Evolutionary conservation across 2,329 filamentous ascomycete genomes (phyloP).

Genomic region (Diplodia intermedia): DNA sequence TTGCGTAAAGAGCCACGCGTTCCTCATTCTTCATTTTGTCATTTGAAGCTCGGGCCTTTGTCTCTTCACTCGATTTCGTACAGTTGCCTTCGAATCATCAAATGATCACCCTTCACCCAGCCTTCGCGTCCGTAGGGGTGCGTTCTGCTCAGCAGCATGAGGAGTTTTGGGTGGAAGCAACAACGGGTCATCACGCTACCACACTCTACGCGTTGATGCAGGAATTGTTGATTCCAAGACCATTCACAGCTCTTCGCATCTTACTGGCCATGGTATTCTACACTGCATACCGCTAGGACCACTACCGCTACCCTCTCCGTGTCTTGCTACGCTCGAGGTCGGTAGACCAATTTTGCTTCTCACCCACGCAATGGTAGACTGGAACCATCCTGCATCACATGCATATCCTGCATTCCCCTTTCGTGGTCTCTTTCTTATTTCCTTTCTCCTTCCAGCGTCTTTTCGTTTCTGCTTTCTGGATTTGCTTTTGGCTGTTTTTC

Average conservation of each 20-base stretch:
- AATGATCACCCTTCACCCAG: not conserved
- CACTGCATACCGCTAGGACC: not conserved
- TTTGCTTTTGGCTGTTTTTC: constrained; percentile 18
- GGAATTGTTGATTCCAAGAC: constrained; percentile 7
- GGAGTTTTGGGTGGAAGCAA: not conserved
- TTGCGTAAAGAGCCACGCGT: constrained; percentile 33
- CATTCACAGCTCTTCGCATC: constrained; percentile 5
- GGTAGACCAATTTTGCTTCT: not conserved
- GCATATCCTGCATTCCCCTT: constrained; percentile 26
- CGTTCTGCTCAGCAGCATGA: constrained; percentile 8
- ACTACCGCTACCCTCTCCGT: not conserved
- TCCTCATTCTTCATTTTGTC: not conserved
- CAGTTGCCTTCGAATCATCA: not conserved
- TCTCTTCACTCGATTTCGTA: constrained; percentile 14
- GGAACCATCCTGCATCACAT: constrained; percentile 25
- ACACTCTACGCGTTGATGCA: not conserved
- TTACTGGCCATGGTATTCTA: not conserved
- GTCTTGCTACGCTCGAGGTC: not conserved
- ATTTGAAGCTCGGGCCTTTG: not conserved
- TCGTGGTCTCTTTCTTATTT: not conserved
- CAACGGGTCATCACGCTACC: constrained; percentile 9
- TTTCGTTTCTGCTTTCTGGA: not conserved
- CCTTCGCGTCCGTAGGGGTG: not conserved
- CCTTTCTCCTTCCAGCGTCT: constrained; percentile 7
- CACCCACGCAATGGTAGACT: constrained; percentile 13